Base-by-base conservation (phyloP, 2,329 filamentous ascomycete species). In the Rhynchosporium graminicola region DNA sequence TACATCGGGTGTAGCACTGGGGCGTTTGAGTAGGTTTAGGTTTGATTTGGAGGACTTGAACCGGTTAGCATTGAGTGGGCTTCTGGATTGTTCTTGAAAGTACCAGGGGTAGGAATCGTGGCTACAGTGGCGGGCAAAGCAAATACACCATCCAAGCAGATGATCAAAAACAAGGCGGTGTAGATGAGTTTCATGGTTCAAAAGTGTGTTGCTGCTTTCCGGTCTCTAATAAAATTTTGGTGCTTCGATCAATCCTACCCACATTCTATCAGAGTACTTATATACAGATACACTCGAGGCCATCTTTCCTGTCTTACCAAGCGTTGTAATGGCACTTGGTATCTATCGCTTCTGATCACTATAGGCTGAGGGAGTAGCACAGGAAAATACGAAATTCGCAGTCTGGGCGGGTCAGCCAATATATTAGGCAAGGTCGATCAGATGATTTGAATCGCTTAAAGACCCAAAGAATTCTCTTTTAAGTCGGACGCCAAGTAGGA, bases 341-440 rank as follows among this genome's bases (percentile, higher is more conserved):
- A 1, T 29, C 28, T 5, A 9, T 54, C 51, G 36, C 33, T 36
- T 28, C 8, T 54, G n/a, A 38, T 12, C 36, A 15, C 9, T 40
- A 42, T 20, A 40, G 51, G 36, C 51, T 54, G 20, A 54, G 51
- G 38, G 20, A 6, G 51, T 54, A 54, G 36, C 36, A 54, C 36
- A 13, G 7, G 10, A 15, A 3, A 42, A 42, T 42, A 54, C 51
- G 36, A 42, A 20, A 29, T 54, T 15, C 15, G 15, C 10, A 9
- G 2, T 42, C 51, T 54, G 20, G 36, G 51, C 51, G 10, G 20
- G n/a, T 54, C n/a, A 42, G 33, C 20, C 20, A 28, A 12, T 54
- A 54, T 42, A 29, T 54, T 54, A 54, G 51, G 33, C 36, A 54
- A 29, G 51, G 28, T 15, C 7, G 12, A 40, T 28, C 33, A 29